Evolutionary conservation across 2,329 filamentous ascomycete species (phyloP).

Genomic region (Hirsutella minnesotensis): DNA sequence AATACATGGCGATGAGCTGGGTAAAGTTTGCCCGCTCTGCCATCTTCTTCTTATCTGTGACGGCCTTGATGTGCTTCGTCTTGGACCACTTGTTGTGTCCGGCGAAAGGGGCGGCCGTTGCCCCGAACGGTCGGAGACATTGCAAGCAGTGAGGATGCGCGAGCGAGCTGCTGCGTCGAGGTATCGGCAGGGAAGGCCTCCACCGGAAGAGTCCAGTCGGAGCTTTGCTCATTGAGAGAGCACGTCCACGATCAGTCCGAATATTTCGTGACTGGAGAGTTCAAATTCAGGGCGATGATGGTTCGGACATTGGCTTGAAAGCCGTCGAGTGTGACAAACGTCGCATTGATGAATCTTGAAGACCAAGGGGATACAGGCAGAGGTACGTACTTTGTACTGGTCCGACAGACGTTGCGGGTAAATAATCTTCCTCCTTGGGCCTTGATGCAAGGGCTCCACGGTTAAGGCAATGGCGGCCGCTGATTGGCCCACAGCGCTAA

Average conservation of each 20-base stretch:
- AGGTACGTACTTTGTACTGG: neutral
- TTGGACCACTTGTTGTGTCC: slow-evolving; percentile 94
- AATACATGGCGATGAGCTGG: slow-evolving; percentile 62
- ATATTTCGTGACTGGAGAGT: no score
- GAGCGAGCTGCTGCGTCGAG: neutral
- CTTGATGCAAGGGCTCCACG: neutral
- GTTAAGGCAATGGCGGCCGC: no score
- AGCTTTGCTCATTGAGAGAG: no score
- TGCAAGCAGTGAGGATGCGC: slow-evolving; percentile 23
- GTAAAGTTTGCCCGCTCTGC: slow-evolving; percentile 55
- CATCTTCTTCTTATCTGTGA: slow-evolving; percentile 70
- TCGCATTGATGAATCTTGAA: neutral
- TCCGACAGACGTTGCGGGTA: slow-evolving; percentile 17
- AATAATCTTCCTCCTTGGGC: slow-evolving; percentile 15
- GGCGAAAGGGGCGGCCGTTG: slow-evolving; percentile 34
- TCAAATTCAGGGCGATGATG: no score
- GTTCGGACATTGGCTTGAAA: no score
- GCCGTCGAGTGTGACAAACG: no score
- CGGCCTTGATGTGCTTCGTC: slow-evolving; percentile 90
- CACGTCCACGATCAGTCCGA: no score
- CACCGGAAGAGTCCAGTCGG: no score
- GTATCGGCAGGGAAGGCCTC: neutral
- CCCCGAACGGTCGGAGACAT: slow-evolving; percentile 37
- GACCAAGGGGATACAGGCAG: neutral
- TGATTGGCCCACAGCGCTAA: slow-evolving; percentile 1